These are phyloP conservation scores for Symmetrospora coprosmae DNA, from an alignment of 768 basidiomycete species.

Conservation along the genomic window DNA sequence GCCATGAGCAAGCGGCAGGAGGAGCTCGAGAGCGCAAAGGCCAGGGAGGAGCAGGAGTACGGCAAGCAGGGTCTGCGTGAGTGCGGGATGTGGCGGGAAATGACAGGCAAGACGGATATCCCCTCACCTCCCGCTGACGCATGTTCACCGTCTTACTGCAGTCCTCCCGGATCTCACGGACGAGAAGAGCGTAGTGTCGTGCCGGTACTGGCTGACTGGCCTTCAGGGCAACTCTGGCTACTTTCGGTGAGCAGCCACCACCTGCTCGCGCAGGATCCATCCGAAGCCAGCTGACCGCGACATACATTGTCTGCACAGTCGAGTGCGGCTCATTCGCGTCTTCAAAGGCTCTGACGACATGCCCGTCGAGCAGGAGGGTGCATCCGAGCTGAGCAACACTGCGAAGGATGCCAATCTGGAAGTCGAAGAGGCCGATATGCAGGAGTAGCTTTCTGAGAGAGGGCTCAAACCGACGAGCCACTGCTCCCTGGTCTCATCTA, in stretches of 20 bases:
- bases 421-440: too few species aligned
- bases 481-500: too few species aligned
- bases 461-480: too few species aligned
- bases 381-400: too few species aligned
- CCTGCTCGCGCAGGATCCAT: too few species aligned
- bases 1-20: constrained; percentile 13
- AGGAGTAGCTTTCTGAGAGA: too few species aligned
- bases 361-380: not conserved
- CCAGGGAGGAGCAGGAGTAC: constrained; percentile 4
- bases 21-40: constrained; percentile 7
- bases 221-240: constrained; percentile 10
- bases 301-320: too few species aligned
- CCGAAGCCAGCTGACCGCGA: too few species aligned
- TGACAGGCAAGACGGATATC: too few species aligned
- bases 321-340: constrained; percentile 8
- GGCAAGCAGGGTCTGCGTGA: constrained; percentile 13
- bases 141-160: not conserved
- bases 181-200: not conserved
- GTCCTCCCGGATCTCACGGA: constrained; percentile 6
- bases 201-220: not conserved
- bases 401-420: too few species aligned
- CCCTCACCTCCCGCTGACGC: too few species aligned
- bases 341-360: constrained; percentile 7
- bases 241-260: not conserved
- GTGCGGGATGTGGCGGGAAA: too few species aligned